Conservation (phyloP, 2,329 filamentous ascomycete species). For the Bretziella fagacearum region DNA sequence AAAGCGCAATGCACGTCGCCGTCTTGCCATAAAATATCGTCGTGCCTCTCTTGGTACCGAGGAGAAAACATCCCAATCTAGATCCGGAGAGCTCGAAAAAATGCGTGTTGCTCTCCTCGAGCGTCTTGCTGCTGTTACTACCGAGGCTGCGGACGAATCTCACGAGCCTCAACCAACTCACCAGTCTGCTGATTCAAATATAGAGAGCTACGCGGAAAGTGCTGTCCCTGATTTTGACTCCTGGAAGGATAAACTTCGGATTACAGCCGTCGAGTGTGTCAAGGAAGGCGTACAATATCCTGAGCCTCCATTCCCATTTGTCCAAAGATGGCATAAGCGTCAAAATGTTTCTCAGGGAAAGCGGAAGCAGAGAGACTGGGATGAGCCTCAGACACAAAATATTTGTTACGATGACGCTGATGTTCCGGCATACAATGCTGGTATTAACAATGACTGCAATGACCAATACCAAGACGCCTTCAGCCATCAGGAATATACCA, state of each 20-base stretch:
- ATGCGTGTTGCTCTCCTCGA: background rate
- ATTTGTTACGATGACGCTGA: conserved; percentile 13
- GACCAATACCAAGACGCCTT: no score
- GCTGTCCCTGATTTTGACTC: conserved; percentile 25
- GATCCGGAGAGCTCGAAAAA: background rate
- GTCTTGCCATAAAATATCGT: conserved; percentile 1
- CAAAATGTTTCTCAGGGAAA: conserved; percentile 50
- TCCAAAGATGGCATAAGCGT: conserved; percentile 65
- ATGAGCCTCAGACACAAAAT: no score
- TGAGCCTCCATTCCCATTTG: conserved; percentile 74
- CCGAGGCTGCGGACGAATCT: conserved; percentile 9
- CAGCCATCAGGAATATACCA: no score
- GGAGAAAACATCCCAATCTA: background rate
- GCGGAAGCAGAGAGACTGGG: conserved; percentile 26
- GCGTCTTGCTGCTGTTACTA: background rate
- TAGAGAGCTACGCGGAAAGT: background rate
- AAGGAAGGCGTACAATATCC: conserved; percentile 51
- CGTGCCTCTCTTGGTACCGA: background rate
- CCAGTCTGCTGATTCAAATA: conserved; percentile 19
- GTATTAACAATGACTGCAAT: no score
- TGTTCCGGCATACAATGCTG: no score
- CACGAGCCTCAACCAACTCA: conserved; percentile 12
- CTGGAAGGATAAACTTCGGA: conserved; percentile 58
- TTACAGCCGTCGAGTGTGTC: conserved; percentile 71
- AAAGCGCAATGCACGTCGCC: conserved; percentile 11